Conservation (phyloP, 225 moss, liverwort and hornwort species). For the Lunularia cruciata region DNA sequence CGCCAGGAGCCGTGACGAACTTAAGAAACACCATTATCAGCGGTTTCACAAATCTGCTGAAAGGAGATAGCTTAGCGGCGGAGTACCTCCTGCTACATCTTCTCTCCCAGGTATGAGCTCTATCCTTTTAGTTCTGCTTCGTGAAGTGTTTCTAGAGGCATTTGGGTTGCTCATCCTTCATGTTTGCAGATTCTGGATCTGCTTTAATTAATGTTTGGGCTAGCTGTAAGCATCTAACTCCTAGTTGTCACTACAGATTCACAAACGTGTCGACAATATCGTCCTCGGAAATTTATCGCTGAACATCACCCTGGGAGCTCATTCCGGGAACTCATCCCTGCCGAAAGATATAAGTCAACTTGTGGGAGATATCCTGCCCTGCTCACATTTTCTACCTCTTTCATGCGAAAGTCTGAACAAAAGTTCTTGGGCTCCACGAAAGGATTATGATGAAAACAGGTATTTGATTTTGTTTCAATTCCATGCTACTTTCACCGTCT, state of each 20-base stretch:
- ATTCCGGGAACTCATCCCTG: slow-evolving; percentile 48
- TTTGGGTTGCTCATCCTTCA: not conserved
- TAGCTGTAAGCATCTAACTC: too few relatives aligned
- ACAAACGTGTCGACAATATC: slow-evolving; percentile 75
- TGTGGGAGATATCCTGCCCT: slow-evolving; percentile 64
- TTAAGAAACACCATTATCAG: slow-evolving; percentile 55
- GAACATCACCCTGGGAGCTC: slow-evolving; percentile 56
- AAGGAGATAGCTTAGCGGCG: slow-evolving; percentile 81
- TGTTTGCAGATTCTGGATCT: too few relatives aligned
- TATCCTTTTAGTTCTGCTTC: too few relatives aligned
- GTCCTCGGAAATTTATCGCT: slow-evolving; percentile 84
- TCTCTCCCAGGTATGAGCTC: slow-evolving; percentile 70
- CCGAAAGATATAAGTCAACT: slow-evolving; percentile 47
- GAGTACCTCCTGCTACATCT: slow-evolving; percentile 88
- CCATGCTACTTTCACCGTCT: not conserved
- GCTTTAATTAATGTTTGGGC: too few relatives aligned
- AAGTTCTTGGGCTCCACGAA: slow-evolving; percentile 68
- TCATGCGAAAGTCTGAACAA: slow-evolving; percentile 63
- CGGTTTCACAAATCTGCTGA: slow-evolving; percentile 58
- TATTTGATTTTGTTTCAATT: slow-evolving; percentile 9
- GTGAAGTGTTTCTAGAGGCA: not conserved
- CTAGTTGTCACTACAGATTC: slow-evolving; percentile 69
- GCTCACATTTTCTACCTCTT: slow-evolving; percentile 79
- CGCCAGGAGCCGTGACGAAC: slow-evolving; percentile 34
- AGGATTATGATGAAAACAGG: slow-evolving; percentile 85